Evolutionary conservation across 345 rosid species (phyloP).

Genomic region (Sisymbrium irio): DNA sequence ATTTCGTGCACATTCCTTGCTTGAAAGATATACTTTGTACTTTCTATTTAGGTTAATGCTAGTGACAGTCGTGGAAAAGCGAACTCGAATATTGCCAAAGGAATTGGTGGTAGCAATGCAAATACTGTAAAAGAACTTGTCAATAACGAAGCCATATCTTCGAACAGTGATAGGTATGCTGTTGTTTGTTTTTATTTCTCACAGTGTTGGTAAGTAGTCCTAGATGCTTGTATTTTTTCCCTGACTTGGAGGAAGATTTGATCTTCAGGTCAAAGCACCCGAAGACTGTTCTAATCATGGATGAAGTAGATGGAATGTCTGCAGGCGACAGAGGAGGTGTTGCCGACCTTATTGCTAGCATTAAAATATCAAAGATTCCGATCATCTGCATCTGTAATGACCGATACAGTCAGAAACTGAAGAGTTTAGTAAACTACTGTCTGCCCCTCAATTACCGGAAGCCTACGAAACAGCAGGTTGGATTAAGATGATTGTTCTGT

Average conservation of each 20-base stretch:
- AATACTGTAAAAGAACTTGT: conserved; percentile 92
- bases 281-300: conserved; percentile 92
- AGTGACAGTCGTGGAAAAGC: conserved; percentile 99
- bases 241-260: conserved; percentile 23
- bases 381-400: conserved; percentile 98
- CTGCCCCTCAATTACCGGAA: conserved; percentile 74
- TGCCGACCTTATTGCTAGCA: conserved; percentile 96
- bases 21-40: neutral
- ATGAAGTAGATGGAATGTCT: conserved; percentile 99
- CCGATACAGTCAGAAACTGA: conserved; percentile 94
- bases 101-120: conserved; percentile 96
- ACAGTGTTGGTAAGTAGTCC: conserved; percentile 4
- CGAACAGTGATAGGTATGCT: conserved; percentile 60
- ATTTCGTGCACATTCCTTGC: conserved; percentile 15
- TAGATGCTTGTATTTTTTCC: conserved; percentile 19
- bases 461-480: conserved; percentile 96
- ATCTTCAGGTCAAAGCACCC: conserved; percentile 64
- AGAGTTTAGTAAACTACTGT: conserved; percentile 90
- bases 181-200: conserved; percentile 1
- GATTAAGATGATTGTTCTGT: conserved; percentile 15
- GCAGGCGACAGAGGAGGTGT: conserved; percentile 99
- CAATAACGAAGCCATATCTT: conserved; percentile 74
- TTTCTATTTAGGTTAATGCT: conserved; percentile 72
- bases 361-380: conserved; percentile 90
- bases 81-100: conserved; percentile 67